Percentiles rank a stretch among this genome's conserved stretches.
Conservation (phyloP, 2,329 filamentous ascomycete species). For the Fusarium liriodendri region DNA sequence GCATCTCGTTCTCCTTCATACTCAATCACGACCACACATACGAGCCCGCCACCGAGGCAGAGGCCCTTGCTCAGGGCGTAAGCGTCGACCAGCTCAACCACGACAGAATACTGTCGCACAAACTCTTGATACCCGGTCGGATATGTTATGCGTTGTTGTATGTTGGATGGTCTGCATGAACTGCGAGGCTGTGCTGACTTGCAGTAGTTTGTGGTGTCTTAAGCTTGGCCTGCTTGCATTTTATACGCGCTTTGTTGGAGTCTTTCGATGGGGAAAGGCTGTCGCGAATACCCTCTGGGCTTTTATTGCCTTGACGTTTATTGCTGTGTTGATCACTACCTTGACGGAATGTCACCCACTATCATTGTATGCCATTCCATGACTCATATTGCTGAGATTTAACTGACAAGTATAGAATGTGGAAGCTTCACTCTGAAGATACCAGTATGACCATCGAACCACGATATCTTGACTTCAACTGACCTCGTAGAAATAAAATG, state of each 20-base stretch:
- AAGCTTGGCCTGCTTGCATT: constrained; percentile 46
- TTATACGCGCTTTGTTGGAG: constrained; percentile 46
- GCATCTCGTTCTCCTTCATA: constrained; percentile 39
- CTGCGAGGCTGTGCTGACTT: constrained; percentile 8
- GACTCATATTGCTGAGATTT: accelerated
- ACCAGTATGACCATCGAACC: constrained; percentile 8
- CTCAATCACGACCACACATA: constrained; percentile 44
- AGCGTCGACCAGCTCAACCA: constrained; percentile 25
- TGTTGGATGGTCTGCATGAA: not conserved
- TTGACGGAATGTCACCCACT: constrained; percentile 45
- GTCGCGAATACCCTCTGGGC: constrained; percentile 38
- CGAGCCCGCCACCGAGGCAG: constrained; percentile 32
- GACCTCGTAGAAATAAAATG: constrained; percentile 28
- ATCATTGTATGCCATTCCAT: constrained; percentile 26
- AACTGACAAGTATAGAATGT: constrained; percentile 27
- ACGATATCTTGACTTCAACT: not conserved
- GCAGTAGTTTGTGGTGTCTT: constrained; percentile 44
- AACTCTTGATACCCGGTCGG: constrained; percentile 43
- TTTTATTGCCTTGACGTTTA: constrained; percentile 43
- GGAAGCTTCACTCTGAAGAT: constrained; percentile 21
- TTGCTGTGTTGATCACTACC: constrained; percentile 43
- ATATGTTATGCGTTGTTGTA: constrained; percentile 46
- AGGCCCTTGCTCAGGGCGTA: constrained; percentile 28
- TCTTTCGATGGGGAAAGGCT: constrained; percentile 38
- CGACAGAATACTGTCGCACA: constrained; percentile 40